These are phyloP conservation scores for Wallacemonas collosoma DNA, from an alignment of 208 protist species.

Conservation along the genomic window DNA sequence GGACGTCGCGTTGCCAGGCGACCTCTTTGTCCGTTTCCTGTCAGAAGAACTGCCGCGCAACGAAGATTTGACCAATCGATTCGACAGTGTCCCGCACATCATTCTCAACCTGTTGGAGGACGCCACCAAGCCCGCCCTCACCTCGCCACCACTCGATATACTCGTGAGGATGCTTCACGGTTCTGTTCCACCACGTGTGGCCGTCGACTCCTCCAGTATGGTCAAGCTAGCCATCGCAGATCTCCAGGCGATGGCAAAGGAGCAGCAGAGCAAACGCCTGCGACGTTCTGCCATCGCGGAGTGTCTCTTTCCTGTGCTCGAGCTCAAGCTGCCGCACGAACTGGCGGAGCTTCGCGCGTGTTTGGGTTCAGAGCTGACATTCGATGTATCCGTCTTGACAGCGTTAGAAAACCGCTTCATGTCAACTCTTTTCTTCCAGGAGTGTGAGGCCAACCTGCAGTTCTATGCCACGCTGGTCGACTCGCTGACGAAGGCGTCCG, in stretches of 20 bases:
- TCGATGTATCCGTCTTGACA: slow-evolving; percentile 53
- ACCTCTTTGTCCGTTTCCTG: slow-evolving; percentile 31
- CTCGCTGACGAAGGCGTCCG: slow-evolving; percentile 34
- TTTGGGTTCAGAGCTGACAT: slow-evolving; percentile 60
- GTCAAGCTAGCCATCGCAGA: slow-evolving; percentile 65
- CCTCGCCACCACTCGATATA: slow-evolving; percentile 49
- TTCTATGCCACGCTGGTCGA: slow-evolving; percentile 62
- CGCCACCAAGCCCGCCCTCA: slow-evolving; percentile 27
- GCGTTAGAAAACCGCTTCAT: slow-evolving; percentile 59
- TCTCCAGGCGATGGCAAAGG: slow-evolving; percentile 51
- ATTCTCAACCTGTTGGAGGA: slow-evolving; percentile 70
- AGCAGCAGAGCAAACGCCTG: slow-evolving; percentile 64
- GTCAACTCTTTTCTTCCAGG: slow-evolving; percentile 70
- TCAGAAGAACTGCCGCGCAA: slow-evolving; percentile 22
- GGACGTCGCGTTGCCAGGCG: background rate
- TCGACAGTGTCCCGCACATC: slow-evolving; percentile 50
- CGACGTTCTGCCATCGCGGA: slow-evolving; percentile 65
- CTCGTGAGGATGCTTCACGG: slow-evolving; percentile 48
- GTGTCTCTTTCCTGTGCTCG: slow-evolving; percentile 62
- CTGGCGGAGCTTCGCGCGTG: slow-evolving; percentile 49
- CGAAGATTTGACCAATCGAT: slow-evolving; percentile 25
- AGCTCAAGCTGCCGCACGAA: slow-evolving; percentile 59
- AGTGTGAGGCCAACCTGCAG: slow-evolving; percentile 49
- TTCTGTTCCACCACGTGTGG: slow-evolving; percentile 63
- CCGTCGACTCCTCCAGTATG: slow-evolving; percentile 66